Evolutionary conservation across 345 rosid genomes (phyloP).

Genomic region (Dimocarpus longan): DNA sequence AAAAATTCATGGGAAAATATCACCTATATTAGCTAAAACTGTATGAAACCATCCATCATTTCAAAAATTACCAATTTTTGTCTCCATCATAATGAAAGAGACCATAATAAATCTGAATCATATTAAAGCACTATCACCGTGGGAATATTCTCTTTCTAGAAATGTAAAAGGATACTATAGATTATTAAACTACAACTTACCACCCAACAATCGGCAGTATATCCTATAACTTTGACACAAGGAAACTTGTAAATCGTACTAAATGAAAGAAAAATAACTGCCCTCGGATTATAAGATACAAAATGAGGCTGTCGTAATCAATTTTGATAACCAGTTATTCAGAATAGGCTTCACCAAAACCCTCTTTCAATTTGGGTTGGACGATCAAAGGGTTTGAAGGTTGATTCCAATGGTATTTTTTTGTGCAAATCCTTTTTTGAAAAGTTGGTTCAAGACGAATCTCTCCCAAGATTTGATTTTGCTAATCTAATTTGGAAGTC

Average conservation of each 20-base stretch:
- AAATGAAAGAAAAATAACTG: background rate
- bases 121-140: background rate
- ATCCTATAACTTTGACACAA: slow-evolving; percentile 1
- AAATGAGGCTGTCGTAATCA: background rate
- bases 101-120: background rate
- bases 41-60: background rate
- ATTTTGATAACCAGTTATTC: background rate
- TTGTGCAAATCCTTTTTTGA: too few species aligned
- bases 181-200: background rate
- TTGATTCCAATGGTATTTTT: too few species aligned
- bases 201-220: background rate
- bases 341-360: background rate
- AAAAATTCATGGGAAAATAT: background rate
- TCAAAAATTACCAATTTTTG: too few species aligned
- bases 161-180: background rate
- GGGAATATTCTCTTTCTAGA: background rate
- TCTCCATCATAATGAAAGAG: background rate
- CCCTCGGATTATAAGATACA: background rate
- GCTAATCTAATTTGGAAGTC: too few species aligned
- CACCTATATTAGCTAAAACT: background rate
- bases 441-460: too few species aligned
- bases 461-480: too few species aligned
- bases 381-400: too few species aligned
- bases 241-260: background rate
- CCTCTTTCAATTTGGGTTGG: too few species aligned